phyloP scores from a whole-genome alignment of 257 asterid genomes.

The Striga asiatica region DNA sequence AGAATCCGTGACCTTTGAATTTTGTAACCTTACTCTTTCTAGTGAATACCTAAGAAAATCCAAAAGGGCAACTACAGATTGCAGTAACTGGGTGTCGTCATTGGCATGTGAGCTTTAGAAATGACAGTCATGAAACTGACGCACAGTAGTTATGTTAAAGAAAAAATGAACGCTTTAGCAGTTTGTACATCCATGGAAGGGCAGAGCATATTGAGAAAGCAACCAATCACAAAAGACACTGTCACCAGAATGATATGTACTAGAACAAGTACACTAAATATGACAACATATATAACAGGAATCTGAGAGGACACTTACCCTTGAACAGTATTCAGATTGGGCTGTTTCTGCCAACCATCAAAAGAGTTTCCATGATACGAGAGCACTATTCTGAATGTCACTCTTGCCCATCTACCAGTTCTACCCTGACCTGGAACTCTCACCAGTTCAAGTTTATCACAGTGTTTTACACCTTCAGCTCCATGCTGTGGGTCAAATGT shows the following conservation, averaged over 20 bases:
- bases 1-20: neutral
- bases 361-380: conserved; percentile 87
- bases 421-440: conserved; percentile 29
- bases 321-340: conserved; percentile 77
- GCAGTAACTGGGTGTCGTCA: too few relatives aligned
- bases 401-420: conserved; percentile 83
- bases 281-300: too few relatives aligned
- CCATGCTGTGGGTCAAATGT: conserved; percentile 21
- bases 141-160: too few relatives aligned
- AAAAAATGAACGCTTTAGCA: too few relatives aligned
- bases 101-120: too few relatives aligned
- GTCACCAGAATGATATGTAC: too few relatives aligned
- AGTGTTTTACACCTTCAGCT: conserved; percentile 33
- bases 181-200: too few relatives aligned
- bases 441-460: conserved; percentile 28
- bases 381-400: conserved; percentile 59
- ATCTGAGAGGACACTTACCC: conserved; percentile 59
- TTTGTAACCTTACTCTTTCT: neutral
- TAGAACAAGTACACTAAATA: too few relatives aligned
- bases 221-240: too few relatives aligned
- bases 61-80: conserved; percentile 6
- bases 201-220: too few relatives aligned
- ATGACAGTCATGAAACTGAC: too few relatives aligned
- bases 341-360: conserved; percentile 99
- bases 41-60: neutral